Evolutionary conservation across 208 protist genomes (phyloP).

Genomic region (Crithidia brevicula): DNA sequence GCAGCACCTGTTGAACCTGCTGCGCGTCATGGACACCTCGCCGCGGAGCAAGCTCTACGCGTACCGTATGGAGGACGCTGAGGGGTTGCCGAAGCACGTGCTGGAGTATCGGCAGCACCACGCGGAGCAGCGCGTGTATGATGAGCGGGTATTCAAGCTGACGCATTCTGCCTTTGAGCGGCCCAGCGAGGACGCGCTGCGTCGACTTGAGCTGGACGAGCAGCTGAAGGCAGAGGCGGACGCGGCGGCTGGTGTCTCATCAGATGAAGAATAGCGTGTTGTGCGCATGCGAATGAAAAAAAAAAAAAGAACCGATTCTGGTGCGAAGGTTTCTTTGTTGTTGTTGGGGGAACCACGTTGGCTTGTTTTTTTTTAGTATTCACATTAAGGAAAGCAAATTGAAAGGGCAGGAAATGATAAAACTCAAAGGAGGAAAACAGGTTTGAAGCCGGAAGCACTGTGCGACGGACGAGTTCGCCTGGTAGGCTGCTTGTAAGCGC

Average conservation of each 20-base stretch:
- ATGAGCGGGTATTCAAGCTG: slow-evolving; percentile 42
- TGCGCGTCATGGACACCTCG: slow-evolving; percentile 72
- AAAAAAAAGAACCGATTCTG: no score
- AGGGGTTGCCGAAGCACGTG: slow-evolving; percentile 70
- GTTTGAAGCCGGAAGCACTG: no score
- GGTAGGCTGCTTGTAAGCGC: no score
- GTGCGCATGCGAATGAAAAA: background rate
- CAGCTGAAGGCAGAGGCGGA: background rate
- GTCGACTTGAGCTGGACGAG: slow-evolving; percentile 38
- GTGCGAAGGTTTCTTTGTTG: no score
- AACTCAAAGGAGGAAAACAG: no score
- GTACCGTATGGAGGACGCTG: slow-evolving; percentile 53
- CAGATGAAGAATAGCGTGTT: slow-evolving; percentile 10
- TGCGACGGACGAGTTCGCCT: no score
- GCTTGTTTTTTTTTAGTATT: no score
- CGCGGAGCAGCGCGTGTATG: slow-evolving; percentile 30
- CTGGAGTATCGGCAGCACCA: slow-evolving; percentile 44
- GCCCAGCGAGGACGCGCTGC: slow-evolving; percentile 36
- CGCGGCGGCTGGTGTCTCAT: background rate
- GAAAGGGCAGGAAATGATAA: no score
- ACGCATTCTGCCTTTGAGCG: slow-evolving; percentile 47
- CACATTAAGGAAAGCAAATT: no score
- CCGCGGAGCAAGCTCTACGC: slow-evolving; percentile 74
- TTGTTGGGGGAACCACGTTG: no score
- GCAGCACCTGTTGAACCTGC: slow-evolving; percentile 71